Evolutionary conservation across 2,329 filamentous ascomycete species (phyloP).

Genomic region (Sarocladiaceae sp.): DNA sequence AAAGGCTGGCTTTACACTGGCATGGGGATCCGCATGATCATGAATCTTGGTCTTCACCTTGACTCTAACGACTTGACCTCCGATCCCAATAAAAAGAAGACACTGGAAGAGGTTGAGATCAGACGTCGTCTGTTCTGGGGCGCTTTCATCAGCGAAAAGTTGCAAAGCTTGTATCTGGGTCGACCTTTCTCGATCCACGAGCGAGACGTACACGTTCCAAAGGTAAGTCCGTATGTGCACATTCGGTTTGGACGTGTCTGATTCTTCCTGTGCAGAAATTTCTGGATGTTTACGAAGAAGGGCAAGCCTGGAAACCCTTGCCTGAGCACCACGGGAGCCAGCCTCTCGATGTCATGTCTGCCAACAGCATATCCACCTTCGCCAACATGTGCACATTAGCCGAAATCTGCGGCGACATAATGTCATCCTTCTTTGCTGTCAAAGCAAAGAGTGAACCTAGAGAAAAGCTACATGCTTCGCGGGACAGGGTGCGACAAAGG

Average conservation of each 20-base stretch:
- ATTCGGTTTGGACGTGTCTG: too few relatives aligned
- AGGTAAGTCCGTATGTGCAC: constrained; percentile 13
- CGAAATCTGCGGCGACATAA: constrained; percentile 4
- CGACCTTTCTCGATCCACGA: constrained; percentile 18
- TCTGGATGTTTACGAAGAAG: constrained; percentile 1
- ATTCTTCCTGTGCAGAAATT: too few relatives aligned
- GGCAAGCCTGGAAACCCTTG: not conserved
- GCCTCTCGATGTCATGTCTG: not conserved
- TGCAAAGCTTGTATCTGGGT: constrained; percentile 24
- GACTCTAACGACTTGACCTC: constrained; percentile 15
- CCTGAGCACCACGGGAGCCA: not conserved
- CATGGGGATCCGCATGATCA: constrained; percentile 28
- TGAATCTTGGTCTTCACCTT: constrained; percentile 32
- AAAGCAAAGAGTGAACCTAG: constrained; percentile 3
- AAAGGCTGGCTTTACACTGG: constrained; percentile 32
- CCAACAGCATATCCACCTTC: constrained; percentile 1
- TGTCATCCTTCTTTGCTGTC: constrained; percentile 2
- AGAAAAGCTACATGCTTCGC: not conserved
- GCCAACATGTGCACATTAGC: not conserved
- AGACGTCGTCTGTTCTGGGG: constrained; percentile 26
- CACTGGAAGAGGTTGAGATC: constrained; percentile 22
- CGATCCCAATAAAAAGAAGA: constrained; percentile 14
- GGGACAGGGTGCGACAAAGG: not conserved
- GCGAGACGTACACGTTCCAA: constrained; percentile 18
- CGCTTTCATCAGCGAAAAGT: constrained; percentile 24